A percentile compares a stretch with the other conserved stretches of the same genome.
These are phyloP conservation scores for Salicornia ramosissima DNA, from an alignment of 148 eudicot genomes.

Conservation along the genomic window DNA sequence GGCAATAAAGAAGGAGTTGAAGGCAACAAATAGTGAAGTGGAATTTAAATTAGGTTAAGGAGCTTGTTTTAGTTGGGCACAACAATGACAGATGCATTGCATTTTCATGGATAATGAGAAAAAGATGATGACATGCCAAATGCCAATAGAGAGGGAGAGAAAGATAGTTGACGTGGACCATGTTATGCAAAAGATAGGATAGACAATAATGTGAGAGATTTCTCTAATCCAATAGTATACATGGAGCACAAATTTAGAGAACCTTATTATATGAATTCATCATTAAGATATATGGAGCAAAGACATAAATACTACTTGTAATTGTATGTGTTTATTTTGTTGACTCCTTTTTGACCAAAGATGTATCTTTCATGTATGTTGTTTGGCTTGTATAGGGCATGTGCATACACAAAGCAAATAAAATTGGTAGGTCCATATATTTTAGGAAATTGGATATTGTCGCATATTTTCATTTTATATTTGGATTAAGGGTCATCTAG, in stretches of 20 bases:
- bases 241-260: too few relatives aligned
- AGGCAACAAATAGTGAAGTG: neutral
- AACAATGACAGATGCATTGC: constrained; percentile 41
- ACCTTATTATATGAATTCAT: neutral
- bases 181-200: neutral
- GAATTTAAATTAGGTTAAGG: neutral
- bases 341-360: constrained; percentile 4
- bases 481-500: constrained; percentile 9
- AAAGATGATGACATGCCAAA: too few relatives aligned
- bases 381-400: neutral
- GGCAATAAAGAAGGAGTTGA: neutral
- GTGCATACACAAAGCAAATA: constrained; percentile 9
- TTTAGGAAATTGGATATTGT: neutral
- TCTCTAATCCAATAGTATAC: neutral
- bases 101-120: constrained; percentile 13
- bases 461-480: constrained; percentile 4
- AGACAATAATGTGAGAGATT: constrained; percentile 3
- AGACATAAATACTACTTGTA: neutral
- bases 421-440: neutral
- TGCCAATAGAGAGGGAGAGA: constrained; percentile 15
- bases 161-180: constrained; percentile 46
- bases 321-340: too few relatives aligned
- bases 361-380: neutral
- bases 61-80: neutral
- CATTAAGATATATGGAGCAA: neutral